Base-by-base conservation (phyloP, 108 stramenopile species). In the Poteriospumella lacustris region DNA sequence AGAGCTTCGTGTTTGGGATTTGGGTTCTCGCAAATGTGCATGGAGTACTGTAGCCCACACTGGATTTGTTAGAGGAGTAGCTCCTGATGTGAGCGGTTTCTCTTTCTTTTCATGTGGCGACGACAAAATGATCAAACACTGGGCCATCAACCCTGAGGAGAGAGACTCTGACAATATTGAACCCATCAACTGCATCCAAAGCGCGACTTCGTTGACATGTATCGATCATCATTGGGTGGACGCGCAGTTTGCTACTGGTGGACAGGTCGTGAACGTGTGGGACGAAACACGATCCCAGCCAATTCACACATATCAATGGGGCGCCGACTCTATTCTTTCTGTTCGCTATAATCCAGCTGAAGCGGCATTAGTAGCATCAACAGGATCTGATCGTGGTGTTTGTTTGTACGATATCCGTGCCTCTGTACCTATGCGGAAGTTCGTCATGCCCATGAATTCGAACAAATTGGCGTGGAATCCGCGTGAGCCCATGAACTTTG, bases 401-500 rank as follows among this genome's bases (percentile, higher is more conserved):
- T 92, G 93, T 40, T 84, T 99, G 28, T 92, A 92, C 88, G 98
- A 99, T 83, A 85, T 91, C 2, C 88, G 98, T 59, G 86, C 89
- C 0, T 85, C 85, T 0, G 86, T 90, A 5, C 91, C 92, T 24
- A 75, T 99, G 79, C 88, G 94, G 76, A 95, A 96, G 87, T 92
- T 91, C 3, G 87, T 97, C 28, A 76, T 98, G 72, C 58, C 78
- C 33, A 97, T 96, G 96, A 89, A 89, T 77, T 88, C 87, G 39
- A 98, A 97, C 68, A 93, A 93, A 43, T 68, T 99, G 64, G 95
- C 96, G 82, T 99, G 98, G 98, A 99, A 99, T 87, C 98, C 98
- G 39, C 94, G 95, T 91, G 98, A 98, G 83, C 97, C 98, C 0
- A 87, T 94, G 88, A 93, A 95, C 68, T 98, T 99, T 79, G 93